phyloP scores from a whole-genome alignment of 179 eudicot species.

The Patellifolia procumbens region DNA sequence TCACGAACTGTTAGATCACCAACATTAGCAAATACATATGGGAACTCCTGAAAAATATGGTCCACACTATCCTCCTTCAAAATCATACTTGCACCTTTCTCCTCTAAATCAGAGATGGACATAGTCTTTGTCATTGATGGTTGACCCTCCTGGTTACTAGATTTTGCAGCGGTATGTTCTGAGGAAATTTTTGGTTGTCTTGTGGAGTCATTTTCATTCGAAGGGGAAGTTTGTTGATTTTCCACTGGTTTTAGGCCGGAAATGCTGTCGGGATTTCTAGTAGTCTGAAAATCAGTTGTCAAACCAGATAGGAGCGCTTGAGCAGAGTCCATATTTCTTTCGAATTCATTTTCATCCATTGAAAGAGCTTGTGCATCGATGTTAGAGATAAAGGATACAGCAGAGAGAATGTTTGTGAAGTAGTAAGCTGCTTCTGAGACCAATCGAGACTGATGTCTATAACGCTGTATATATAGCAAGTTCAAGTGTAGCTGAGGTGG shows the following conservation, averaged over 20 bases:
- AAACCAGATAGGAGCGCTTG: constrained; percentile 67
- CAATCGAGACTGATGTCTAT: constrained; percentile 80
- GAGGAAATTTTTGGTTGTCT: constrained; percentile 33
- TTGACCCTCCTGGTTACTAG: constrained; percentile 40
- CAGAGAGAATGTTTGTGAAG: constrained; percentile 96
- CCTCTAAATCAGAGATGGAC: constrained; percentile 80
- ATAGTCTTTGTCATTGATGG: constrained; percentile 37
- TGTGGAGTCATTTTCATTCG: constrained; percentile 36
- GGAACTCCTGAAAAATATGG: constrained; percentile 62
- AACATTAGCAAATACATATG: constrained; percentile 67
- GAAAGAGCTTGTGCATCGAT: constrained; percentile 78
- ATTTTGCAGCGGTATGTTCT: constrained; percentile 37
- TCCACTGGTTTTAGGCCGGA: constrained; percentile 36
- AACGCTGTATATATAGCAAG: constrained; percentile 84
- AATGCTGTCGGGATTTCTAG: constrained; percentile 33
- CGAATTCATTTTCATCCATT: constrained; percentile 84
- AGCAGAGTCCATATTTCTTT: constrained; percentile 85
- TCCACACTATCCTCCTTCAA: constrained; percentile 58
- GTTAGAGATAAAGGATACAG: constrained; percentile 75
- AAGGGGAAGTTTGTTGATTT: constrained; percentile 32
- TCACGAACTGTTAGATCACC: constrained; percentile 77
- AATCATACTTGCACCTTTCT: constrained; percentile 69
- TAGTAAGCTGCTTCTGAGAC: constrained; percentile 89
- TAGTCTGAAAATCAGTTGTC: constrained; percentile 47
- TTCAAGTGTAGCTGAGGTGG: constrained; percentile 94